Conservation (phyloP, 164 flowering plant genomes). For the Umbellularia californica region DNA sequence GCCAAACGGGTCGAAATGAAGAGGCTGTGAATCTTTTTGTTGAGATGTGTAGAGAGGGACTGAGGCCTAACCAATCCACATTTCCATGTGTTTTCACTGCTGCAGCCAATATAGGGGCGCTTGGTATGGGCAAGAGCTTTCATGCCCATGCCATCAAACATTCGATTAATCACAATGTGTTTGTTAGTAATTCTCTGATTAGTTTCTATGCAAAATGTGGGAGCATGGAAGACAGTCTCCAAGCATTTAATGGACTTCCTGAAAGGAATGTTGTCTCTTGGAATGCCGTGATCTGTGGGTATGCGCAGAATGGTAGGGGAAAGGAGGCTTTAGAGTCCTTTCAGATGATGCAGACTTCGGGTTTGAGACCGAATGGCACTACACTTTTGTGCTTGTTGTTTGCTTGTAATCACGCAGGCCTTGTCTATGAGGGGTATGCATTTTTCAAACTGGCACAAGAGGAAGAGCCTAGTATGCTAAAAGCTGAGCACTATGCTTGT, state of each 20-base stretch:
- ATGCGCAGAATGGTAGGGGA: conserved; percentile 74
- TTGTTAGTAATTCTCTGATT: conserved; percentile 61
- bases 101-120: conserved; percentile 62
- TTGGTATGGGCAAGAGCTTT: conserved; percentile 66
- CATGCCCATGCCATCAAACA: conserved; percentile 73
- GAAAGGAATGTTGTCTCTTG: conserved; percentile 64
- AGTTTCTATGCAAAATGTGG: conserved; percentile 90
- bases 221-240: conserved; percentile 63
- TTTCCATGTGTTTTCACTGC: conserved; percentile 68
- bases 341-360: background rate
- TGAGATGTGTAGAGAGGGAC: conserved; percentile 60
- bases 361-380: conserved; percentile 4
- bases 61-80: conserved; percentile 44
- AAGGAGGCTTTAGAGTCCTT: conserved; percentile 43
- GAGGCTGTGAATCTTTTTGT: conserved; percentile 70
- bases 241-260: conserved; percentile 39
- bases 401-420: conserved; percentile 81
- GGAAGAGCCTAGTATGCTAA: conserved; percentile 36
- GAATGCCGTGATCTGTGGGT: conserved; percentile 80
- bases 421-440: conserved; percentile 49
- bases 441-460: conserved; percentile 40
- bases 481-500: conserved; percentile 76
- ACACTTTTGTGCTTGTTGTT: conserved; percentile 56
- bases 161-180: conserved; percentile 41
- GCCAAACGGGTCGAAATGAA: conserved; percentile 69